Evolutionary conservation across 305 asterid species (phyloP), one percentile per base, ranked within the genome.

Genomic region (Nicotiana rustica): DNA sequence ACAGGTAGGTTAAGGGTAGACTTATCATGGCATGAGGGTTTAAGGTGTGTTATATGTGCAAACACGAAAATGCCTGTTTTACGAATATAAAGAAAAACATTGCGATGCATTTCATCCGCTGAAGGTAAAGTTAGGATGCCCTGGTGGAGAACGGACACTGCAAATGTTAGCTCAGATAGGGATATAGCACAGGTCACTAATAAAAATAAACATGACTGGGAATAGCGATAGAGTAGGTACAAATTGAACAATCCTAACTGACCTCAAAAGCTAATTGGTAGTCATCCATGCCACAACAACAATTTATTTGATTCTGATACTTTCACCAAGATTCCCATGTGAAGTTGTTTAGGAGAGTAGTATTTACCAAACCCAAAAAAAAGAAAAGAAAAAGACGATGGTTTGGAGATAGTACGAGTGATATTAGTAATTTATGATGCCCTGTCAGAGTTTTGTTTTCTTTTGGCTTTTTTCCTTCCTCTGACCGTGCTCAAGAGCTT

Each of bases 251-350:
- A 49, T 73, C 79, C 7, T 68, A 9, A 36, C 8, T 35, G 29
- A n/a, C 1, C 14, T 49, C 41, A 73, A 49, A 49, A 25, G 25
- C 21, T 19, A 49, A 44, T 70, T 44, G 33, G 59, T 44, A 44
- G 49, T 60, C 49, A 44, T 71, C 18, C 41, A 21, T 4, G 19
- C 49, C 61, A 21, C 61, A 19, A 71, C 41, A 47, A 71, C 19
- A 71, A 12, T 71, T 47, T 71, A 47, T 44, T 71, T 71, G 21
- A 71, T 21, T 71, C 5, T 71, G 79, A 47, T 71, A 21, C 7
- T 47, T 71, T 47, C 61, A 44, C 79, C 61, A 19, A 19, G 61
- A 19, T 71, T 21, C 33, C 38, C n/a, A 38, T 38, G 47, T 38
- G 47, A 38, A 38, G 47, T 38, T 38, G 47, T 9, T 38, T 38